phyloP scores from a whole-genome alignment of 2,329 filamentous ascomycete genomes.

The Endoconidiophora laricicola region DNA sequence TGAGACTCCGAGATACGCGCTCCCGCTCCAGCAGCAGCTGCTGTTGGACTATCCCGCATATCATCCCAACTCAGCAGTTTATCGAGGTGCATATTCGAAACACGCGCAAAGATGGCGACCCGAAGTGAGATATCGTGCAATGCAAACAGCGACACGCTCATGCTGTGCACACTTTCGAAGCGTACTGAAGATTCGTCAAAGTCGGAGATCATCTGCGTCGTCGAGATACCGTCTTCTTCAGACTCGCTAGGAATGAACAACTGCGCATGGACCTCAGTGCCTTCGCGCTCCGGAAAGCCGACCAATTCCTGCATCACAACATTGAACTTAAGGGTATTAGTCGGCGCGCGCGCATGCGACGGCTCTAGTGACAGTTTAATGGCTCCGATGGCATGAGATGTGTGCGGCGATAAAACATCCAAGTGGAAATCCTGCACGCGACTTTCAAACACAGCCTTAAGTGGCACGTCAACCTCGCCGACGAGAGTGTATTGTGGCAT shows the following conservation, averaged over 20 bases:
- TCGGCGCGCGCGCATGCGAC: slow-evolving; percentile 79
- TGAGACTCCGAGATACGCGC: slow-evolving; percentile 74
- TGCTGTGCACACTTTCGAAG: slow-evolving; percentile 96
- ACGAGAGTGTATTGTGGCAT: slow-evolving; percentile 87
- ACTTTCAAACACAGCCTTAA: slow-evolving; percentile 85
- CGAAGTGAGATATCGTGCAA: slow-evolving; percentile 54
- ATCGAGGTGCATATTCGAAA: slow-evolving; percentile 86
- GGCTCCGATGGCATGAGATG: slow-evolving; percentile 76
- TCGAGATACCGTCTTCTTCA: slow-evolving; percentile 70
- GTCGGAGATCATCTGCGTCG: slow-evolving; percentile 81
- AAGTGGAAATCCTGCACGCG: slow-evolving; percentile 86
- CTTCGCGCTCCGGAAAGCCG: slow-evolving; percentile 89
- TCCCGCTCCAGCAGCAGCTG: slow-evolving; percentile 22
- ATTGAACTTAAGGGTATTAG: slow-evolving; percentile 91
- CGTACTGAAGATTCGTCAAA: slow-evolving; percentile 87
- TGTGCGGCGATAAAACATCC: slow-evolving; percentile 85
- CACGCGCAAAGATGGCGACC: slow-evolving; percentile 80
- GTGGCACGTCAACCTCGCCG: slow-evolving; percentile 81
- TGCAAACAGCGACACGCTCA: slow-evolving; percentile 75
- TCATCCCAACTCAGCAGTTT: slow-evolving; percentile 98
- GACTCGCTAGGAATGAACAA: slow-evolving; percentile 88
- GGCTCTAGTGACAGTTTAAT: slow-evolving; percentile 83
- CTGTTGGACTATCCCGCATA: slow-evolving; percentile 59
- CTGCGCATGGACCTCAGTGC: slow-evolving; percentile 87
- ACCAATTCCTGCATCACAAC: slow-evolving; percentile 94